phyloP scores from a whole-genome alignment of 352 stramenopile species.

The Phytophthora pistaciae region DNA sequence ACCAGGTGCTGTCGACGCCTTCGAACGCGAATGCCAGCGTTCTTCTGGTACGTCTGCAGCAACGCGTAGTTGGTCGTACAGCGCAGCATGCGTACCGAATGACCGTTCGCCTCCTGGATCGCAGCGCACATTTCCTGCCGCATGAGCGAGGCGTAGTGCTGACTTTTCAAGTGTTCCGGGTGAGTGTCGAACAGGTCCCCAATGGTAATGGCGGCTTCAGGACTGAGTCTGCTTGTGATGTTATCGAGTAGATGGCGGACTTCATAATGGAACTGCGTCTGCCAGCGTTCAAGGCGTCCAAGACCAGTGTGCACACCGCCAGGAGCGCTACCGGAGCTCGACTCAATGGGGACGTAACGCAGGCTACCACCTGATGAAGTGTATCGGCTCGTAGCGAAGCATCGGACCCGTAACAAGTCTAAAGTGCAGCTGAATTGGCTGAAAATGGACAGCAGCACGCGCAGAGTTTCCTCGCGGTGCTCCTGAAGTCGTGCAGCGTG shows the following conservation, averaged over 20 bases:
- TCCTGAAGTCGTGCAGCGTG: slow-evolving; percentile 23
- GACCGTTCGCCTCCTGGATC: slow-evolving; percentile 14
- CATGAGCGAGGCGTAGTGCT: slow-evolving; percentile 28
- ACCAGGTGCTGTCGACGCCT: slow-evolving; percentile 23
- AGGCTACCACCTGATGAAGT: neutral
- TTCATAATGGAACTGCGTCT: slow-evolving; percentile 38
- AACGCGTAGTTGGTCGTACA: slow-evolving; percentile 31
- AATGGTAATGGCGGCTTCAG: slow-evolving; percentile 15
- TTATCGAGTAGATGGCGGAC: slow-evolving; percentile 39
- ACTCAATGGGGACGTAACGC: neutral
- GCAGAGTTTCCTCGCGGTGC: slow-evolving; percentile 36
- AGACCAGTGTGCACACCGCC: slow-evolving; percentile 10
- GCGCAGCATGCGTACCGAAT: slow-evolving; percentile 16
- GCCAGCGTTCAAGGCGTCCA: slow-evolving; percentile 40
- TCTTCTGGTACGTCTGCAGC: slow-evolving; percentile 34
- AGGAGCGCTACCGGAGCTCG: neutral
- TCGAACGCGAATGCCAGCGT: slow-evolving; percentile 12
- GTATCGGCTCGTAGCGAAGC: slow-evolving; percentile 18
- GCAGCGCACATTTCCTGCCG: slow-evolving; percentile 16
- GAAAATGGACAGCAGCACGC: slow-evolving; percentile 32
- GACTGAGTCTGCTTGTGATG: slow-evolving; percentile 20
- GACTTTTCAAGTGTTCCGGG: slow-evolving; percentile 30
- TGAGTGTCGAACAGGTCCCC: slow-evolving; percentile 30
- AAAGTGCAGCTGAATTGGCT: slow-evolving; percentile 24
- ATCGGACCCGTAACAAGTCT: slow-evolving; percentile 39